Conservation (phyloP, 2,329 filamentous ascomycete species). For the Gnomoniopsis smithogilvyi region DNA sequence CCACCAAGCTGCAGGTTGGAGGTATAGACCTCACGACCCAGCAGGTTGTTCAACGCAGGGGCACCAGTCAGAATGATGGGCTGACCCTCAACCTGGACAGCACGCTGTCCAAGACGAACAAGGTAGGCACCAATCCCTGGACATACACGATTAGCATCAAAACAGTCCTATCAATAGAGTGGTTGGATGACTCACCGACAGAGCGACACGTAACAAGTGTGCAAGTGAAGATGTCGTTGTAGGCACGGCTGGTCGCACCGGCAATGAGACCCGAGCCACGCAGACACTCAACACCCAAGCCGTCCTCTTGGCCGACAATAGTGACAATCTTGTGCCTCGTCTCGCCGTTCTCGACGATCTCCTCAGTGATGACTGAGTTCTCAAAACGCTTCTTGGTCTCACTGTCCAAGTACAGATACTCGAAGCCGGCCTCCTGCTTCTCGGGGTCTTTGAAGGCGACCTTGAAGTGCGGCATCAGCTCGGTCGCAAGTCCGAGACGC, state of each 20-base stretch:
- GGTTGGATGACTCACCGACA: slow-evolving; percentile 63
- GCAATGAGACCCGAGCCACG: slow-evolving; percentile 97
- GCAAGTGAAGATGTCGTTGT: slow-evolving; percentile 98
- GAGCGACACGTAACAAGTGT: slow-evolving; percentile 97
- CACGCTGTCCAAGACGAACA: slow-evolving; percentile 95
- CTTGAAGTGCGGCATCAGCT: slow-evolving; percentile 95
- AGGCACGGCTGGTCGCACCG: slow-evolving; percentile 92
- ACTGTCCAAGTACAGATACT: slow-evolving; percentile 91
- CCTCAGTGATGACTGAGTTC: slow-evolving; percentile 84
- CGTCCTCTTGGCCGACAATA: slow-evolving; percentile 89
- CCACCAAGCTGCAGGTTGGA: slow-evolving; percentile 98
- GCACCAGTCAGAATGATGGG: slow-evolving; percentile 98
- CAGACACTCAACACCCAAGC: slow-evolving; percentile 95
- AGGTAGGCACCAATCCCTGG: slow-evolving; percentile 96
- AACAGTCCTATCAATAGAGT: background rate
- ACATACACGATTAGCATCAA: slow-evolving; percentile 29
- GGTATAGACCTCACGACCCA: slow-evolving; percentile 97
- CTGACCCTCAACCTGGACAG: slow-evolving; percentile 97
- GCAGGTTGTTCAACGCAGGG: slow-evolving; percentile 94
- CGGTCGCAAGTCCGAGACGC: slow-evolving; percentile 92
- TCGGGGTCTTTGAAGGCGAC: slow-evolving; percentile 89
- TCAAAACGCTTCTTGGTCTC: slow-evolving; percentile 85
- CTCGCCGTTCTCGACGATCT: slow-evolving; percentile 82
- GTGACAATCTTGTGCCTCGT: slow-evolving; percentile 91
- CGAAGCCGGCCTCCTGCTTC: slow-evolving; percentile 87